phyloP scores from a whole-genome alignment of 23 red algal species.

The Gracilaria caudata region DNA sequence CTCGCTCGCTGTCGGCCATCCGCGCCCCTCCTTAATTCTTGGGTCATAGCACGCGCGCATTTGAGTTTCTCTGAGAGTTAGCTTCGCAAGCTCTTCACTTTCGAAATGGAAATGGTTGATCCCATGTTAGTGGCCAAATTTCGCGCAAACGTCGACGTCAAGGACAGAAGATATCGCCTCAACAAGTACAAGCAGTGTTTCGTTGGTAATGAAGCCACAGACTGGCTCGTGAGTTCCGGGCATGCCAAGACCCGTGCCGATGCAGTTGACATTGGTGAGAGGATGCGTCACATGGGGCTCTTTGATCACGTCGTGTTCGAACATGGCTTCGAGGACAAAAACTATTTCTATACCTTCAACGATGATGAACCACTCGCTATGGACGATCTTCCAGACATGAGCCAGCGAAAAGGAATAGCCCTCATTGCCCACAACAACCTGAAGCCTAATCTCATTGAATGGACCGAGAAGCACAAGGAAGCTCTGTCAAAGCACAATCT shows the following conservation, averaged over 20 bases:
- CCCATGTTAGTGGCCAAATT: conserved; percentile 15
- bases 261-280: conserved; percentile 8
- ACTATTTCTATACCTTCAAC: conserved; percentile 26
- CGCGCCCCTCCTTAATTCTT: not conserved
- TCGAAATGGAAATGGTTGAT: conserved; percentile 36
- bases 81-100: not conserved
- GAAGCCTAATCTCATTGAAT: conserved; percentile 17
- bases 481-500: conserved; percentile 10
- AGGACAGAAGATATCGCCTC: not conserved
- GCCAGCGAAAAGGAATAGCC: conserved; percentile 4
- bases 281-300: conserved; percentile 18
- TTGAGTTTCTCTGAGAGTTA: not conserved
- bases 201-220: conserved; percentile 3
- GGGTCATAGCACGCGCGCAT: not conserved
- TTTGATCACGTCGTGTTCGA: conserved; percentile 21
- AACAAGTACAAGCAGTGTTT: conserved; percentile 36
- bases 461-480: conserved; percentile 26
- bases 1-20: not conserved
- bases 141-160: conserved; percentile 9
- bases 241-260: not conserved
- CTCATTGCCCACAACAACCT: conserved; percentile 32
- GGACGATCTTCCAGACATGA: conserved; percentile 22
- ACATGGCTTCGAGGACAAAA: conserved; percentile 20
- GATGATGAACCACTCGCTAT: conserved; percentile 17
- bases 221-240: conserved; percentile 1